Percentiles rank a stretch among this genome's conserved stretches.
Evolutionary conservation across 345 rosid genomes (phyloP).

Genomic region (Citrus medica): DNA sequence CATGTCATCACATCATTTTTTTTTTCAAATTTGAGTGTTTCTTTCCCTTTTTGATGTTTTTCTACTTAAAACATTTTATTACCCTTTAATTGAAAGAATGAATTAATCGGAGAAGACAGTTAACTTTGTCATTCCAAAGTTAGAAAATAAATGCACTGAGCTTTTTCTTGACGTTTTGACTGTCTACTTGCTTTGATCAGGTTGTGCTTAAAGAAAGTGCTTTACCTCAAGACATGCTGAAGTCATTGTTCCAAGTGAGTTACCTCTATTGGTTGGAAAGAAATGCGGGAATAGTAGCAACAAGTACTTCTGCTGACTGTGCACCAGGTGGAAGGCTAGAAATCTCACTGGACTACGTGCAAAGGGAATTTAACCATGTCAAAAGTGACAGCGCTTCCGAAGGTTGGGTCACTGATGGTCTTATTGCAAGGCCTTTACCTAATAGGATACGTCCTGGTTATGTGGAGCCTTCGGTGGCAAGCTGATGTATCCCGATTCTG

Average conservation of each 20-base stretch:
- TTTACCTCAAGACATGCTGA: slow-evolving; percentile 85
- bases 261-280: slow-evolving; percentile 94
- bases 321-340: slow-evolving; percentile 72
- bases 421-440: slow-evolving; percentile 83
- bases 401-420: slow-evolving; percentile 88
- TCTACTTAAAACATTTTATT: not conserved
- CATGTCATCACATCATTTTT: not conserved
- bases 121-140: not conserved
- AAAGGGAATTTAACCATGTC: slow-evolving; percentile 76
- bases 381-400: slow-evolving; percentile 63
- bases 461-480: slow-evolving; percentile 18
- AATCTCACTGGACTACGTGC: slow-evolving; percentile 73
- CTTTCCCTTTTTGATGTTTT: not conserved
- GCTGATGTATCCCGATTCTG: not conserved
- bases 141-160: not conserved
- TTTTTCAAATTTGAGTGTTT: not conserved
- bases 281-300: slow-evolving; percentile 78
- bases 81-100: not conserved
- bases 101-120: not conserved
- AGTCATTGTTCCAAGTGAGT: slow-evolving; percentile 86
- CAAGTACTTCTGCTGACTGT: slow-evolving; percentile 59
- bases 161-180: not conserved
- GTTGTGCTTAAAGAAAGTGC: slow-evolving; percentile 82
- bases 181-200: slow-evolving; percentile 34
- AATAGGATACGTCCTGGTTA: slow-evolving; percentile 49